These are phyloP conservation scores for Chamaecrista fasciculata DNA, from an alignment of 306 rosid genomes.

Conservation along the genomic window DNA sequence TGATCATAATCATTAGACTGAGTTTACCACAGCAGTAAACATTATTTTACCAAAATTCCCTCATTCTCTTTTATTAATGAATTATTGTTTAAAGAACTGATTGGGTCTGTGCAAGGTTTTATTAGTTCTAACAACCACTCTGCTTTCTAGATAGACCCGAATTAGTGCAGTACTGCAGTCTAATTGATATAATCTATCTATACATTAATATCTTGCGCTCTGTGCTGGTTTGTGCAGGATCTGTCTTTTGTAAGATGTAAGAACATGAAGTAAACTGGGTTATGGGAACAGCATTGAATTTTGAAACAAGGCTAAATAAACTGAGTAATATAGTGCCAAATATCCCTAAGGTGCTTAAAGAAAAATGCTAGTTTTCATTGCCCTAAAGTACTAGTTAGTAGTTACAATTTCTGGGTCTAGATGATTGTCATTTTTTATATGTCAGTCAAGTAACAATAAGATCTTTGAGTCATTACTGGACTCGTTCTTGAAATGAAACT, in stretches of 20 bases:
- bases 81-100: background rate
- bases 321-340: background rate
- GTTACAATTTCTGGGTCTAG: background rate
- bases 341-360: background rate
- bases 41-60: background rate
- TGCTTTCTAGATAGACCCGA: background rate
- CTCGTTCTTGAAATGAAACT: background rate
- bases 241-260: background rate
- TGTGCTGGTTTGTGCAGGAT: background rate
- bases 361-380: background rate
- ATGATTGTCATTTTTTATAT: background rate
- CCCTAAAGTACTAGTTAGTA: too few relatives aligned
- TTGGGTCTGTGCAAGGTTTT: background rate
- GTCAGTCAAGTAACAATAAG: background rate
- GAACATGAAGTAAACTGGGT: background rate
- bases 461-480: background rate
- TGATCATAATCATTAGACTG: background rate
- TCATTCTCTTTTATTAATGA: background rate
- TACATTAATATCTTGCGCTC: background rate
- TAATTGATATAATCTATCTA: background rate
- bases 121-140: background rate
- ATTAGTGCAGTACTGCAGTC: constrained; percentile 6
- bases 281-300: background rate
- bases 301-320: background rate
- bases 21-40: constrained; percentile 1